These are phyloP conservation scores for Rickenella mellea DNA, from an alignment of 768 basidiomycete genomes.

Conservation along the genomic window DNA sequence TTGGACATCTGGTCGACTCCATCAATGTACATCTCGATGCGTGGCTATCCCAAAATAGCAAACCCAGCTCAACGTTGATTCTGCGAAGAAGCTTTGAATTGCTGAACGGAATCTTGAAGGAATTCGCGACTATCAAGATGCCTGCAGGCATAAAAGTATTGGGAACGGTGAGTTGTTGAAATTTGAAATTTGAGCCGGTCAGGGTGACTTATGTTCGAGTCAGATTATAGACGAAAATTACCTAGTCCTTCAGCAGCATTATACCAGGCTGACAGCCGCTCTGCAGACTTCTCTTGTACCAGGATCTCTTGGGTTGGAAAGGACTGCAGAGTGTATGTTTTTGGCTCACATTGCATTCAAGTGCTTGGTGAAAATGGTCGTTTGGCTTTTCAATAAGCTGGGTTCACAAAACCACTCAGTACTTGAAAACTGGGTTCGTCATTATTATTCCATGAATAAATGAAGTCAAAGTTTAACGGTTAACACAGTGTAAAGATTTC, in stretches of 20 bases:
- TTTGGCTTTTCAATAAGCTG: conserved; percentile 59
- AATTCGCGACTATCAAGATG: conserved; percentile 64
- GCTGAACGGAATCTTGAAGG: conserved; percentile 59
- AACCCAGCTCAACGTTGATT: conserved; percentile 35
- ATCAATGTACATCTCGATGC: conserved; percentile 46
- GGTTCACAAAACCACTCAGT: conserved; percentile 30
- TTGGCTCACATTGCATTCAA: conserved; percentile 70
- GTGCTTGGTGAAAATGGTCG: conserved; percentile 55
- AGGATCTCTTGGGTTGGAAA: conserved; percentile 24
- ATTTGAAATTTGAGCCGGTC: background rate
- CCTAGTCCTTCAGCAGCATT: conserved; percentile 47
- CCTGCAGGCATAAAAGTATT: conserved; percentile 56
- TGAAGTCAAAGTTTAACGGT: background rate
- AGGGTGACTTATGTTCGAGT: conserved; percentile 5
- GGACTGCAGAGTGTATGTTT: conserved; percentile 36
- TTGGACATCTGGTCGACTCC: conserved; percentile 41
- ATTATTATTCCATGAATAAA: conserved; percentile 1
- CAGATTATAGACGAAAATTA: conserved; percentile 51
- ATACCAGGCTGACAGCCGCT: conserved; percentile 40
- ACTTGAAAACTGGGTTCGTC: conserved; percentile 43
- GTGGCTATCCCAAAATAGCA: conserved; percentile 33
- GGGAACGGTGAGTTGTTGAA: conserved; percentile 37
- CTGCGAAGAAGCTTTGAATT: conserved; percentile 56
- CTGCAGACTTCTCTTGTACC: conserved; percentile 23
- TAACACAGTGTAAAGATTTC: conserved; percentile 44